phyloP scores from a whole-genome alignment of 768 basidiomycete genomes.

The Mrakia frigida region DNA sequence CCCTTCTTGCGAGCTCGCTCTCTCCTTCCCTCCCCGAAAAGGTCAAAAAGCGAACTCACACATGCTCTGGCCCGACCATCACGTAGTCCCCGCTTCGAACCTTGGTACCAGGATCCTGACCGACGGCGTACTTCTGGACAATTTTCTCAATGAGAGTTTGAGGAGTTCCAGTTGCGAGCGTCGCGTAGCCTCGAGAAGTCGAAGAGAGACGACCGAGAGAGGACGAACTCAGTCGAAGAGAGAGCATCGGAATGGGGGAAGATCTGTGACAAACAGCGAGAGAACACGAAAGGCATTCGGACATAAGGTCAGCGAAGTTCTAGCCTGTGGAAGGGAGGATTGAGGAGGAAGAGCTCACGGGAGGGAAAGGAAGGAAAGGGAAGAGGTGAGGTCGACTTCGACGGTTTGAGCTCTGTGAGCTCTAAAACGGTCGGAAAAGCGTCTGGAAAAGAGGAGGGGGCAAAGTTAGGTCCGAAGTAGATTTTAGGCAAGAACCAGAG shows the following conservation, averaged over 20 bases:
- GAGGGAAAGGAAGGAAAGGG: neutral
- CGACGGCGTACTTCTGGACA: constrained; percentile 91
- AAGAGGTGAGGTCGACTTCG: neutral
- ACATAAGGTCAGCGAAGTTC: neutral
- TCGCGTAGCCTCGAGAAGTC: constrained; percentile 20
- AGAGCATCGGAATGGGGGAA: neutral
- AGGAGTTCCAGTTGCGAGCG: constrained; percentile 30
- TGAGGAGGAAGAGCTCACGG: neutral
- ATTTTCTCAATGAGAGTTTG: constrained; percentile 97
- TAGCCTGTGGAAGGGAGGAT: neutral
- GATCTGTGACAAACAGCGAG: neutral
- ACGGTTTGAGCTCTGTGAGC: neutral
- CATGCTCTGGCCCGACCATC: constrained; percentile 97
- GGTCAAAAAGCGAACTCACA: constrained; percentile 42
- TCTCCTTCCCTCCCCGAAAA: neutral
- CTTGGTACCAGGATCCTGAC: constrained; percentile 63
- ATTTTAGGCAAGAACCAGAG: neutral
- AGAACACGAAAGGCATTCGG: neutral
- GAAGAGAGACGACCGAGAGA: constrained; percentile 3
- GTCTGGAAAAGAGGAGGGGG: neutral
- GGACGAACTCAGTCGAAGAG: neutral
- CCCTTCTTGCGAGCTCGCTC: neutral
- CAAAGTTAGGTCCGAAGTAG: neutral
- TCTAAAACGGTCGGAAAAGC: neutral
- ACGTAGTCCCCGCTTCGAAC: constrained; percentile 98